Evolutionary conservation across 139 green algal genomes (phyloP).

Genomic region (Tetraselmis chui): DNA sequence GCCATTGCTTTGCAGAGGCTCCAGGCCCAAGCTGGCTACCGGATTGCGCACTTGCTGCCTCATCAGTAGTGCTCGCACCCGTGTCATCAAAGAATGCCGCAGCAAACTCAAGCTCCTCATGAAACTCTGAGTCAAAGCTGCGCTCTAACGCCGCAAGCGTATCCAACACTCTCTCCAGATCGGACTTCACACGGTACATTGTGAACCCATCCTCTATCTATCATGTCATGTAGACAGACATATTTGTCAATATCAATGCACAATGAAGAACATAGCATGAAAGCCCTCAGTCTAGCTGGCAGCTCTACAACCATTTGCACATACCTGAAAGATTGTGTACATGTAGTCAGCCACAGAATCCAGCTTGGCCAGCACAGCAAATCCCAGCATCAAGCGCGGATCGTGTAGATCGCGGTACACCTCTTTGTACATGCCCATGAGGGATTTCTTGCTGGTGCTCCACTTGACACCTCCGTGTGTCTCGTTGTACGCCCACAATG

Average conservation of each 20-base stretch:
- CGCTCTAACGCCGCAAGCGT: not conserved
- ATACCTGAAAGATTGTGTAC: not conserved
- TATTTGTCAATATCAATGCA: not conserved
- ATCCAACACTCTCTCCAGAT: not conserved
- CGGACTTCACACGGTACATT: not conserved
- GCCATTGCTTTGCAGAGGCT: not conserved
- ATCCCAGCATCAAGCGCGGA: not conserved
- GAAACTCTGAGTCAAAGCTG: not conserved
- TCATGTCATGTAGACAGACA: not conserved
- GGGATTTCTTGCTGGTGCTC: not conserved
- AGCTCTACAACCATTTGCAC: not conserved
- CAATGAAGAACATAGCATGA: not conserved
- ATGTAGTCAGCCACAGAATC: not conserved
- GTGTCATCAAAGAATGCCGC: not conserved
- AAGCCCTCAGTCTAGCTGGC: not conserved
- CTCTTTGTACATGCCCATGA: not conserved
- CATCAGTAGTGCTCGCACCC: not conserved
- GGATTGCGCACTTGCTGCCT: not conserved
- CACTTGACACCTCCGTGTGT: not conserved
- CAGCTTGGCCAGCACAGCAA: not conserved
- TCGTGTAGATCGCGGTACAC: not conserved
- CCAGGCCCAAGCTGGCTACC: not conserved
- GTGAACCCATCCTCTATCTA: not conserved
- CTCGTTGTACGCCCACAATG: not conserved
- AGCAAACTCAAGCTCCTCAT: not conserved